These are phyloP conservation scores for Rhodosporidiobolus sp. DNA, from an alignment of 768 basidiomycete species.

Conservation along the genomic window DNA sequence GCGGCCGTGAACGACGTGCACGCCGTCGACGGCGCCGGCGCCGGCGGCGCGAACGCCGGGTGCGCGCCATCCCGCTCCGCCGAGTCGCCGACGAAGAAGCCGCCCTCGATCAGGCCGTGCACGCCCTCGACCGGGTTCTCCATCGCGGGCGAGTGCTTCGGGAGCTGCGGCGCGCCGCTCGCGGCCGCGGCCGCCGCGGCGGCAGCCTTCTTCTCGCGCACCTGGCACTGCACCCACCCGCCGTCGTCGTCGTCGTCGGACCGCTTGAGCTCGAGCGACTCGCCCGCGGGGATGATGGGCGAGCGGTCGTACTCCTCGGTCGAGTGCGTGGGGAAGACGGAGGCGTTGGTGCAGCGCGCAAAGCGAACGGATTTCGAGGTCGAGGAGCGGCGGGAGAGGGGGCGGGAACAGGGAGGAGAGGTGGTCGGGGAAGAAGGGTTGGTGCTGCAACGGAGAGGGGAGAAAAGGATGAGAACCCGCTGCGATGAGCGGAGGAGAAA, in stretches of 20 bases:
- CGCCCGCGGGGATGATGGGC: constrained; percentile 40
- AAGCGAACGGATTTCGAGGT: constrained; percentile 40
- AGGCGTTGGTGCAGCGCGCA: constrained; percentile 39
- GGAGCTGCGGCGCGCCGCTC: neutral
- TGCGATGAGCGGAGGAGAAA: too few relatives aligned
- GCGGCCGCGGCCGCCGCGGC: neutral
- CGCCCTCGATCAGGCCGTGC: constrained; percentile 36
- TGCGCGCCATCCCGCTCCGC: constrained; percentile 18
- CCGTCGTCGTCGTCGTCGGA: constrained; percentile 27
- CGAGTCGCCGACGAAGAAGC: constrained; percentile 35
- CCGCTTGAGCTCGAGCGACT: constrained; percentile 36
- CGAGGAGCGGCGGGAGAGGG: constrained; percentile 41
- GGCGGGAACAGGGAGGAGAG: constrained; percentile 26
- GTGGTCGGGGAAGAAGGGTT: constrained; percentile 13
- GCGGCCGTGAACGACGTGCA: neutral
- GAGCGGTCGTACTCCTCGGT: constrained; percentile 42
- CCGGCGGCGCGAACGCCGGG: neutral
- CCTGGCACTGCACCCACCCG: constrained; percentile 40
- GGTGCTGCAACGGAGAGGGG: neutral
- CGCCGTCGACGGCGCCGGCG: constrained; percentile 7
- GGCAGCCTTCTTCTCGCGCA: constrained; percentile 18
- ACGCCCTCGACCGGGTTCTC: constrained; percentile 40
- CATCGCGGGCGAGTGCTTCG: constrained; percentile 20
- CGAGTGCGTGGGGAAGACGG: constrained; percentile 39
- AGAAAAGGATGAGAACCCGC: neutral